Evolutionary conservation across 225 moss, liverwort and hornwort species (phyloP).

Genomic region (Straminergon stramineum): DNA sequence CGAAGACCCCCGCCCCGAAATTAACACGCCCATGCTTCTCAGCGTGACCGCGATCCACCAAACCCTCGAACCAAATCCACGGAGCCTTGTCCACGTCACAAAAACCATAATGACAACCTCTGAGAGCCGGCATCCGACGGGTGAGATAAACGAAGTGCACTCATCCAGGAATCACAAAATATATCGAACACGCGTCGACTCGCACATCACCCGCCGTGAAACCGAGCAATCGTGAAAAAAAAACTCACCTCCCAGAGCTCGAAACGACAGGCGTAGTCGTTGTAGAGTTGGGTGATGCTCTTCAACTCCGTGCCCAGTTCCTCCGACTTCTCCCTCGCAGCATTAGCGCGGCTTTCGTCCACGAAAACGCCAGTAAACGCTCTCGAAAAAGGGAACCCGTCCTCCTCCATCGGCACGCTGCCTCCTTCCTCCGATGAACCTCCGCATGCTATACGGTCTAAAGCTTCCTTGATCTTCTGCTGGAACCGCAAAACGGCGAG

Average conservation of each 20-base stretch:
- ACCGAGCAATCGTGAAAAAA: neutral
- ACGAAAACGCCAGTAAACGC: constrained; percentile 22
- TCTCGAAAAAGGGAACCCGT: constrained; percentile 38
- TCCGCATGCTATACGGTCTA: constrained; percentile 52
- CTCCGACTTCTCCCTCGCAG: constrained; percentile 58
- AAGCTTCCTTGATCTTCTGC: constrained; percentile 70
- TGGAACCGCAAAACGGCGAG: constrained; percentile 95
- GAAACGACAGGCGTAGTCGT: constrained; percentile 90
- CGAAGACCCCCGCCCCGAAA: neutral
- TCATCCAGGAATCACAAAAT: neutral
- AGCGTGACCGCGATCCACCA: neutral
- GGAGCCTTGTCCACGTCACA: neutral
- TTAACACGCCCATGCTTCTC: neutral
- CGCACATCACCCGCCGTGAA: neutral
- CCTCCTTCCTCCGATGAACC: constrained; percentile 36
- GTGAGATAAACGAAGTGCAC: neutral
- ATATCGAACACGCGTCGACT: neutral
- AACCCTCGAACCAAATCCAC: neutral
- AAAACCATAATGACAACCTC: neutral
- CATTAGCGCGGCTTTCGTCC: constrained; percentile 38
- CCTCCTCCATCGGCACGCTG: constrained; percentile 43
- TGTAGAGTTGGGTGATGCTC: constrained; percentile 97
- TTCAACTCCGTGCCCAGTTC: constrained; percentile 84
- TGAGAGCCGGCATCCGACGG: neutral
- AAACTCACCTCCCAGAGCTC: constrained; percentile 91